A percentile compares a stretch with the other conserved stretches of the same genome.
Conservation (phyloP, 2,329 filamentous ascomycete species). For the Aspergillus clavatus region DNA sequence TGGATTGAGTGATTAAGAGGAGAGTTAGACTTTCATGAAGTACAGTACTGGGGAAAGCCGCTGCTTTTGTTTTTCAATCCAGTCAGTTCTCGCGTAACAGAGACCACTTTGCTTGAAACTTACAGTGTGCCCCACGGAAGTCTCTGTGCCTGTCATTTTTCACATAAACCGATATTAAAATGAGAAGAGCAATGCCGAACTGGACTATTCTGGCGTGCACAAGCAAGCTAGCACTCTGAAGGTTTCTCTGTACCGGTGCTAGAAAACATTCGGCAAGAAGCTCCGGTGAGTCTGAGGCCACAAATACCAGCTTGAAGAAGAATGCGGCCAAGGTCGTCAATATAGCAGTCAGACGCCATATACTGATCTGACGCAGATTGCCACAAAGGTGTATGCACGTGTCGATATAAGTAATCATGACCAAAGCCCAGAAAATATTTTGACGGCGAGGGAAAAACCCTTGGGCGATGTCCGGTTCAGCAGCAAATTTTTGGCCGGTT, state of each 20-base stretch:
- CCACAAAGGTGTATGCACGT: slow-evolving; percentile 44
- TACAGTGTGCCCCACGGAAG: slow-evolving; percentile 11
- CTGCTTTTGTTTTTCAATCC: too few relatives aligned
- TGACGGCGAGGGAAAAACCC: slow-evolving; percentile 61
- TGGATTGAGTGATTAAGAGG: slow-evolving; percentile 80
- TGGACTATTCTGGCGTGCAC: slow-evolving; percentile 51
- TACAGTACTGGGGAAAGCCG: slow-evolving; percentile 16
- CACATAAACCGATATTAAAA: slow-evolving; percentile 22
- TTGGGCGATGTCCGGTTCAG: slow-evolving; percentile 81
- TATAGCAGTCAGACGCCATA: slow-evolving; percentile 32
- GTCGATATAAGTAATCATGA: slow-evolving; percentile 64
- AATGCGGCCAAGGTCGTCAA: slow-evolving; percentile 55
- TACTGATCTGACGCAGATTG: slow-evolving; percentile 22
- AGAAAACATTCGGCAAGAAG: slow-evolving; percentile 50
- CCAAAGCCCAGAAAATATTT: slow-evolving; percentile 66
- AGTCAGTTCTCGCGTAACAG: slow-evolving; percentile 8
- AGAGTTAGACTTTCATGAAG: slow-evolving; percentile 67
- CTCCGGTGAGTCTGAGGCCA: slow-evolving; percentile 81
- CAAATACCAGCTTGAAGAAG: slow-evolving; percentile 86
- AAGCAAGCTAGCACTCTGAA: slow-evolving; percentile 42
- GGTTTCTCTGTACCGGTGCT: slow-evolving; percentile 31
- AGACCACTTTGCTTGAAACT: slow-evolving; percentile 6
- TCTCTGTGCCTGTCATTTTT: slow-evolving; percentile 5
- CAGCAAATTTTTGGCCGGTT: slow-evolving; percentile 92
- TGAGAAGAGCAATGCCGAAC: slow-evolving; percentile 37